Evolutionary conservation across 768 basidiomycete genomes (phyloP).

Genomic region (Termitomyces sp.): DNA sequence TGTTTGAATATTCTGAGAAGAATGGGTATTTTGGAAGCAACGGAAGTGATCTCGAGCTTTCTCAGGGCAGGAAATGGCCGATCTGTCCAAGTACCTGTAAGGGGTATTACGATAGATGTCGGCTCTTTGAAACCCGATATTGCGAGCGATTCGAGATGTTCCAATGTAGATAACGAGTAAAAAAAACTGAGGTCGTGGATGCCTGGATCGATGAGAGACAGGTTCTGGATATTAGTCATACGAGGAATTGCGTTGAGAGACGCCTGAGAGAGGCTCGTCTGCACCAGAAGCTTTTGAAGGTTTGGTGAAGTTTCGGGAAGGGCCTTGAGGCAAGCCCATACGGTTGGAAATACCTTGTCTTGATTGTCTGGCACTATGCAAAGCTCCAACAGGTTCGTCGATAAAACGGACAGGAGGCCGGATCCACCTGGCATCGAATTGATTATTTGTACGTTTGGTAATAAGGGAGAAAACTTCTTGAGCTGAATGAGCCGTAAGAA

Average conservation of each 20-base stretch:
- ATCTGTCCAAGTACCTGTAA: not conserved
- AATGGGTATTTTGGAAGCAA: not conserved
- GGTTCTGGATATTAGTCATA: not conserved
- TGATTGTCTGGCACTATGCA: not conserved
- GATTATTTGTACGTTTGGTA: not conserved
- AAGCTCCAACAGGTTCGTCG: not conserved
- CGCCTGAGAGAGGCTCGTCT: not conserved
- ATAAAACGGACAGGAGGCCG: slow-evolving; percentile 4
- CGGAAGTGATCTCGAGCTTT: not conserved
- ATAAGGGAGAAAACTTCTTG: not conserved
- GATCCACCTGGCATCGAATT: slow-evolving; percentile 1
- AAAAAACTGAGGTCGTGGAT: slow-evolving; percentile 3
- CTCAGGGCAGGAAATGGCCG: slow-evolving; percentile 1
- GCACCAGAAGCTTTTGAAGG: not conserved
- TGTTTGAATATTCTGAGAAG: slow-evolving; percentile 4
- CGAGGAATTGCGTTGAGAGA: not conserved
- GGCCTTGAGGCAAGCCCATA: slow-evolving; percentile 1
- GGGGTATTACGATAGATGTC: not conserved
- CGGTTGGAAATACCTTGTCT: not conserved
- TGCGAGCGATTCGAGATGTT: not conserved
- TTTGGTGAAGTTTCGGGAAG: not conserved
- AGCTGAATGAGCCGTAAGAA: slow-evolving; percentile 6
- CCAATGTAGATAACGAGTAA: not conserved
- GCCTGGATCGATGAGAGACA: not conserved
- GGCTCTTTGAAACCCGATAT: not conserved